Percentiles rank a stretch among this genome's conserved stretches.
Conservation (phyloP, 768 basidiomycete genomes). For the Trametes punicea region DNA sequence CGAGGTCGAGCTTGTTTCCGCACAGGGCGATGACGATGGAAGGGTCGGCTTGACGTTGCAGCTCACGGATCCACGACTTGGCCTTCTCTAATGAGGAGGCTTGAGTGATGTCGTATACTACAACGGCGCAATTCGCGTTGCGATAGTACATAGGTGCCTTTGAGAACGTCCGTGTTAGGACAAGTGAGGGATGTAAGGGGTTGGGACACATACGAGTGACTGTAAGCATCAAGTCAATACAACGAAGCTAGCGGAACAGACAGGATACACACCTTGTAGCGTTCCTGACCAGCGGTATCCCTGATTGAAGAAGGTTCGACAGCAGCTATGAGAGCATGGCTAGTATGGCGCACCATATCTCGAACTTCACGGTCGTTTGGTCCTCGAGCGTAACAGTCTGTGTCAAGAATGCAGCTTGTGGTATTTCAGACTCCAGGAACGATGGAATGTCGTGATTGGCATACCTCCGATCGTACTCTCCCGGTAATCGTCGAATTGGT, state of each 20-base stretch:
- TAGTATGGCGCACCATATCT: constrained; percentile 75
- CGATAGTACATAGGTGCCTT: constrained; percentile 97
- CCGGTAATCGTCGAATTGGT: constrained; percentile 93
- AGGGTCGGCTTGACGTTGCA: constrained; percentile 96
- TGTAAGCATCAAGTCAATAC: constrained; percentile 23
- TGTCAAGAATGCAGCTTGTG: constrained; percentile 91
- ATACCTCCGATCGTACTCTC: constrained; percentile 91
- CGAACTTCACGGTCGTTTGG: constrained; percentile 92
- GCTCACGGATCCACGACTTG: constrained; percentile 92
- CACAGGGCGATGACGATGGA: constrained; percentile 95
- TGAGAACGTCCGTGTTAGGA: background rate
- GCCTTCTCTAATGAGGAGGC: constrained; percentile 91
- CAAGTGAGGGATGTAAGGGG: background rate
- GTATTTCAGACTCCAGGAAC: constrained; percentile 24
- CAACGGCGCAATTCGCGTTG: constrained; percentile 90
- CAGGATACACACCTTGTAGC: constrained; percentile 66
- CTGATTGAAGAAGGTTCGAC: constrained; percentile 36
- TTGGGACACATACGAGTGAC: constrained; percentile 43
- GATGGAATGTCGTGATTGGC: constrained; percentile 7
- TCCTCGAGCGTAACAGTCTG: constrained; percentile 92
- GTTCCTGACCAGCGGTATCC: constrained; percentile 96
- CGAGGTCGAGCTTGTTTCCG: constrained; percentile 91
- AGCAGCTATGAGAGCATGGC: background rate
- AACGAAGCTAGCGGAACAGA: constrained; percentile 4
- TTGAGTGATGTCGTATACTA: constrained; percentile 96